phyloP scores from a whole-genome alignment of 495 filamentous ascomycete genomes.

The Clavariopsis aquatica region DNA sequence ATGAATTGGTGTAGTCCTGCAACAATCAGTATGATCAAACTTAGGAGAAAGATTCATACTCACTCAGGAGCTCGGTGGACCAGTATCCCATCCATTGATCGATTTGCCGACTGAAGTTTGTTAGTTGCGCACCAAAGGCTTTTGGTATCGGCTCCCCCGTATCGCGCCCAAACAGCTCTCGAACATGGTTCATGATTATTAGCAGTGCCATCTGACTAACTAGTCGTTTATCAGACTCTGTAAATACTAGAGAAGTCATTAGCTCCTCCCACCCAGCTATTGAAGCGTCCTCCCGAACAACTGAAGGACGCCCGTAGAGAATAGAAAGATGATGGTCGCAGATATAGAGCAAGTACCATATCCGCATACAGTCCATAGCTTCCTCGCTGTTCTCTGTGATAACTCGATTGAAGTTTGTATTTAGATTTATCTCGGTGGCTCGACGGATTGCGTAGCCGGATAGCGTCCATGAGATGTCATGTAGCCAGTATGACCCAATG shows the following conservation, averaged over 20 bases:
- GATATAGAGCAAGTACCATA: slow-evolving; percentile 56
- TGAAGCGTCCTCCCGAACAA: slow-evolving; percentile 49
- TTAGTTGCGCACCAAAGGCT: slow-evolving; percentile 44
- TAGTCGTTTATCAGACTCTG: slow-evolving; percentile 46
- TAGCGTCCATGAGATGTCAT: slow-evolving; percentile 59
- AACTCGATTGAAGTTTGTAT: slow-evolving; percentile 54
- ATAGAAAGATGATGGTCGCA: slow-evolving; percentile 60
- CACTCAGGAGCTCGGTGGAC: slow-evolving; percentile 36
- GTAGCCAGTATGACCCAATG: slow-evolving; percentile 59
- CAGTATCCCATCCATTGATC: slow-evolving; percentile 49
- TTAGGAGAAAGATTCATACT: slow-evolving; percentile 7
- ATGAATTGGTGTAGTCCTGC: slow-evolving; percentile 40
- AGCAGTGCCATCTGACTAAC: slow-evolving; percentile 47
- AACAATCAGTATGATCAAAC: slow-evolving; percentile 1
- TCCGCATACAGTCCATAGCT: slow-evolving; percentile 46
- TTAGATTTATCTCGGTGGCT: slow-evolving; percentile 55
- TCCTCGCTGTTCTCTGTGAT: slow-evolving; percentile 47
- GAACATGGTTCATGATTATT: slow-evolving; percentile 47
- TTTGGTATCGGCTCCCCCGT: slow-evolving; percentile 46
- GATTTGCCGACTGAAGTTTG: slow-evolving; percentile 49
- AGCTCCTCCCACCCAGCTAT: slow-evolving; percentile 46
- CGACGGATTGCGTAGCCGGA: slow-evolving; percentile 60
- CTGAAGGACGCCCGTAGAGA: slow-evolving; percentile 57
- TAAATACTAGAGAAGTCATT: slow-evolving; percentile 41
- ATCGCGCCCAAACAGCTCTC: slow-evolving; percentile 47